Base-by-base conservation (phyloP, 2,329 filamentous ascomycete species). In the Penicillium sp. region DNA sequence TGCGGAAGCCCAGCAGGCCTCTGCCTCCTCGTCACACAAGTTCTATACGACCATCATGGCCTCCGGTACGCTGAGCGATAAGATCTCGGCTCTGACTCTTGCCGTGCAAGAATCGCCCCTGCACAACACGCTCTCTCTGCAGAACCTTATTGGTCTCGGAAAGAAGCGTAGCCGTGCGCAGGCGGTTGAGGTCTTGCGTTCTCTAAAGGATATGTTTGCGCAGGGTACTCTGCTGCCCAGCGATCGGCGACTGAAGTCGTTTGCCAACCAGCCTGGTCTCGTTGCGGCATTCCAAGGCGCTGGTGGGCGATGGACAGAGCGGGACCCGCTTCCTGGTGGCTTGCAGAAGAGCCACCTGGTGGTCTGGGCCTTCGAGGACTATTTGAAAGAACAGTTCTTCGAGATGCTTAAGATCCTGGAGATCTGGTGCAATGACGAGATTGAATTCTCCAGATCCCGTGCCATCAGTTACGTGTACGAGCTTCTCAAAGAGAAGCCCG, bases 41-140 rank as follows among this genome's bases (percentile, higher is more conserved):
- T 99, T 99, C 78, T 86, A 97, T 79, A 90, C 92, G 1, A 95
- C 91, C 16, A 96, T 99, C 69, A 96, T 97, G 89, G 79, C 90
- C 9, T 95, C 92, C 1, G 94, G 94, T 78, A 99, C 95, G 9
- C 83, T 97, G 62, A 95, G 91, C 50, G 94, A 99, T 71, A 97
- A 96, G 71, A 88, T 97, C 39, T 99, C 94, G 2, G 95, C 94
- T 3, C 78, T 99, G 65, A 99, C 94, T 4, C 79, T 99, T 61
- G 88, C 94, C 50, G 86, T 96, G 11, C 95, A 99, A 75, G 94
- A 99, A 72, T 97, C 95, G 8, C 94, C 94, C 16, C 76, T 97
- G 46, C 94, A 99, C 72, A 97, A 92, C 55, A 86, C 85, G 57
- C 92, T 94, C 67, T 88, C 92, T 0, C 85, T 97, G 56, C 92